Base-by-base conservation (phyloP, 495 filamentous ascomycete species). In the Podospora pseudopauciseta region DNA sequence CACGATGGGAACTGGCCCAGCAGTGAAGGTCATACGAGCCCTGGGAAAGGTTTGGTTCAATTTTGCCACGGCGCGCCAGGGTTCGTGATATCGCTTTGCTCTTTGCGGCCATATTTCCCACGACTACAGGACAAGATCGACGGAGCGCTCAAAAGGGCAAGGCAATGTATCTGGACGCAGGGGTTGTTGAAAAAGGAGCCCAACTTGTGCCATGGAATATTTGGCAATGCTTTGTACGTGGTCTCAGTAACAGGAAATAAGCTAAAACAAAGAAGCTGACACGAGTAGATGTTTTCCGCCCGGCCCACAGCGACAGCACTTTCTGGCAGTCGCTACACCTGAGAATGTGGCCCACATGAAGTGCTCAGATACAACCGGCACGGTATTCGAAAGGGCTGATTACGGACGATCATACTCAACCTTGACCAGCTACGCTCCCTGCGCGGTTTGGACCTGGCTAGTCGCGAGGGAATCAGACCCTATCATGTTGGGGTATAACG, bases 11-110 rank as follows among this genome's bases (percentile, higher is more conserved):
- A 86, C 63, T 86, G 83, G 79, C 80, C 82, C 1, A 71, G 71
- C 32, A 49, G 53, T 4, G 72, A 76, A 44, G 68, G 70, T 15
- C 23, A 57, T 34, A 68, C 64, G 7, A 20, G 32, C 0, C 54
- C 60, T 1, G 71, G 71, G 18, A 81, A 78, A 30, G 76, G 74
- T 0, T 79, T 89, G 2, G 87, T 90, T 3, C 88, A 90, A 75
- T 85, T 89, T 72, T 90, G 88, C 73, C 88, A 90, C 71, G 88
- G 88, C 16, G 88, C 86, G 1, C 86, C 88, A 0, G 88, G 88
- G 0, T 81, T 89, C n/a, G 73, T 87, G 0, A 23, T 83, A 4
- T 86, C 86, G 19, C 80, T 90, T 20, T 16, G 78, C 1, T 78
- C 82, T 5, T 78, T 90, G 64, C 68, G 77, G 30, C 71, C 78